Base-by-base conservation (phyloP, 257 asterid genomes). In the Echites panduratus region DNA sequence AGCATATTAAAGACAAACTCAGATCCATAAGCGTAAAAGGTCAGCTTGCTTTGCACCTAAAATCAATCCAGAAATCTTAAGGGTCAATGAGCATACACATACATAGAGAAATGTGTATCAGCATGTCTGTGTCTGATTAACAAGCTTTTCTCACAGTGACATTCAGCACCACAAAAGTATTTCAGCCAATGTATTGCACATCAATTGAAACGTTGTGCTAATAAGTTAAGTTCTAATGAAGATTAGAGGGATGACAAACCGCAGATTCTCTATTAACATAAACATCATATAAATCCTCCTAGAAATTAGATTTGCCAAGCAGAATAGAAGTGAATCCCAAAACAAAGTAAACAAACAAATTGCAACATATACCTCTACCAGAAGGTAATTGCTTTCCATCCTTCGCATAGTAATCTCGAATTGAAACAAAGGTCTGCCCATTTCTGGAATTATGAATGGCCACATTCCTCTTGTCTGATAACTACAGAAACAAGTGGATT, bases 401-500 rank as follows among this genome's bases (percentile, higher is more conserved):
- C 71, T 83, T 84, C 12, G 56, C 50, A 71, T 43, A 65, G 75
- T 78, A 85, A 75, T 88, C 93, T 43, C 87, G 83, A 41, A 90
- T 79, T 27, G 89, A 79, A 57, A 90, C 91, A 82, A 87, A 59
- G 6, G 76, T 50, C 70, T 80, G 57, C 77, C 93, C 90, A 1
- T 62, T 62, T 50, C 57, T 41, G 4, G 35, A 27, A 13, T 82
- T 81, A 71, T 72, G 80, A 74, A 84, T 43, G n/a, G 84, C 75
- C 61, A 90, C 89, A 73, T 70, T 87, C 86, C 88, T 81, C 65
- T 66, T 78, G 62, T 78, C 73, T 20, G 93, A 80, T 44, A 88
- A 73, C 97, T 90, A 82, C 78, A 79, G 26, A 62, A 66, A 73
- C 43, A 72, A 49, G 44, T 77, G 26, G 58, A 75, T 9, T 67